Conservation (phyloP, 148 eudicot genomes). For the Euryodendron excelsum region DNA sequence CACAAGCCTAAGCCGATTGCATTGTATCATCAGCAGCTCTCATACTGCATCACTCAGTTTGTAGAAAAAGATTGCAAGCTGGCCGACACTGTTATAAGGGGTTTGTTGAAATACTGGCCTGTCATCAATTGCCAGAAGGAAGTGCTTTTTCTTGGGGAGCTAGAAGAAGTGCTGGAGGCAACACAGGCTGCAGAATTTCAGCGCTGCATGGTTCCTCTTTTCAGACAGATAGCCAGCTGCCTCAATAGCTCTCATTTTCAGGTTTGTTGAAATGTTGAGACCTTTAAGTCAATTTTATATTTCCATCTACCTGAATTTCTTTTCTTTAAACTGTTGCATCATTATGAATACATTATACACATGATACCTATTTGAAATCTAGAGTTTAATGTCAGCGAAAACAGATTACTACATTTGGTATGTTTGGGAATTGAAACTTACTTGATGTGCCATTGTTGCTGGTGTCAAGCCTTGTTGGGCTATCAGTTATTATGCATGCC, state of each 20-base stretch:
- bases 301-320: neutral
- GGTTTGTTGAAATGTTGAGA: constrained; percentile 31
- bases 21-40: constrained; percentile 57
- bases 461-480: neutral
- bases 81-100: constrained; percentile 60
- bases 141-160: constrained; percentile 24
- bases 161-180: too few species aligned
- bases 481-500: neutral
- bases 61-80: constrained; percentile 68
- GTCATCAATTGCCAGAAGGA: constrained; percentile 69
- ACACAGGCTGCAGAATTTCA: constrained; percentile 41
- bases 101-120: constrained; percentile 69
- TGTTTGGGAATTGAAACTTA: neutral
- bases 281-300: constrained; percentile 1
- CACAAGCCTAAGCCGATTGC: constrained; percentile 60
- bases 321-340: neutral
- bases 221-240: constrained; percentile 56
- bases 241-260: constrained; percentile 68
- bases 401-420: neutral
- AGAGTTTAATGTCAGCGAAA: neutral
- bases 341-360: neutral
- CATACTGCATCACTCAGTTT: constrained; percentile 64
- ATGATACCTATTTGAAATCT: neutral
- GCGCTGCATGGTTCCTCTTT: constrained; percentile 54
- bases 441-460: neutral